These are phyloP conservation scores for Fusarium penzigii DNA, from an alignment of 2,329 filamentous ascomycete species.

Conservation along the genomic window DNA sequence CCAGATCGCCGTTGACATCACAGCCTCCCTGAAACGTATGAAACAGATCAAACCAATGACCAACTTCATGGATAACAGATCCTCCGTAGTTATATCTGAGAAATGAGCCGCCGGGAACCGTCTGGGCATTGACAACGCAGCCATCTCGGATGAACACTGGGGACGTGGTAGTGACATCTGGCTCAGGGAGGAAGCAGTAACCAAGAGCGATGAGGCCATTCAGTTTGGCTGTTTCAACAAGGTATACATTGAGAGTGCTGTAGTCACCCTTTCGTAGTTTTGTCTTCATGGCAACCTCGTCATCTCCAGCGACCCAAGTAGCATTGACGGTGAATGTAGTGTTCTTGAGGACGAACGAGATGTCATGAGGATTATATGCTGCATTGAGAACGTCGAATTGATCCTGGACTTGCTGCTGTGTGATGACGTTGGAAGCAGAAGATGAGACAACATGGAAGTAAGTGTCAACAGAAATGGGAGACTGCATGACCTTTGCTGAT, in stretches of 20 bases:
- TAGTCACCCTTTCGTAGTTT: slow-evolving; percentile 48
- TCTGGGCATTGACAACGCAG: slow-evolving; percentile 40
- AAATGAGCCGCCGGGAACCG: slow-evolving; percentile 39
- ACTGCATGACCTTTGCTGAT: too few species aligned
- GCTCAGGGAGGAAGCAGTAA: slow-evolving; percentile 48
- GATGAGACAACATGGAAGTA: slow-evolving; percentile 17
- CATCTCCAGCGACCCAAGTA: slow-evolving; percentile 44
- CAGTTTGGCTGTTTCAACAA: slow-evolving; percentile 20
- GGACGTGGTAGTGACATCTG: slow-evolving; percentile 14
- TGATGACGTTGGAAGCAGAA: slow-evolving; percentile 21
- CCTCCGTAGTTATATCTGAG: slow-evolving; percentile 34
- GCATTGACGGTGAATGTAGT: slow-evolving; percentile 49
- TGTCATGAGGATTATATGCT: slow-evolving; percentile 44
- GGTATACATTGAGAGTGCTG: slow-evolving; percentile 39
- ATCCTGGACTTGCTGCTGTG: slow-evolving; percentile 14
- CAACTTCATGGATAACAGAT: slow-evolving; percentile 38
- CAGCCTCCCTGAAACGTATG: slow-evolving; percentile 43
- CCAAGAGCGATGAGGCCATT: slow-evolving; percentile 30
- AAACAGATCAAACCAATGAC: slow-evolving; percentile 45
- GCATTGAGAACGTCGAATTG: slow-evolving; percentile 49
- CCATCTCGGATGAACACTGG: slow-evolving; percentile 38
- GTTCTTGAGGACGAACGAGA: slow-evolving; percentile 46
- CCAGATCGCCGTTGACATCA: slow-evolving; percentile 37
- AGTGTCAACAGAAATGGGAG: too few species aligned
- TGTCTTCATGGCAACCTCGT: slow-evolving; percentile 46